Conservation (phyloP, 495 filamentous ascomycete species). For the Cercophora newfieldiana region DNA sequence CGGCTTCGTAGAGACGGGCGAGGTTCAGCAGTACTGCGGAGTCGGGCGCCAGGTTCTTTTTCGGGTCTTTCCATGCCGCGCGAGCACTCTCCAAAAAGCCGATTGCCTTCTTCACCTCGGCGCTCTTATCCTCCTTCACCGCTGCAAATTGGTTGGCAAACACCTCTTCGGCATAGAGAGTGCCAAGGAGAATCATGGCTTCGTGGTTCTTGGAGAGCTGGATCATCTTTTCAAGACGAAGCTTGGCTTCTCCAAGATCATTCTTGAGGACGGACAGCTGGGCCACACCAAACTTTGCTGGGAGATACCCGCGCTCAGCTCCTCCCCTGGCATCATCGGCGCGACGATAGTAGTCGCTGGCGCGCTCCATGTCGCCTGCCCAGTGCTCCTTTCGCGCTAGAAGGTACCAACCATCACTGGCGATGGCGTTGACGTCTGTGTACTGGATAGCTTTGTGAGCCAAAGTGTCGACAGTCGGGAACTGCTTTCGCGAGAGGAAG, state of each 20-base stretch:
- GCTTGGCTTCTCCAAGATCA: constrained; percentile 88
- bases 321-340: constrained; percentile 89
- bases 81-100: constrained; percentile 77
- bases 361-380: constrained; percentile 61
- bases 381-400: constrained; percentile 88
- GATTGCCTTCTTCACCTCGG: constrained; percentile 80
- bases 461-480: constrained; percentile 76
- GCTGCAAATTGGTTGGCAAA: constrained; percentile 71
- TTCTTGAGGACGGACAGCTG: constrained; percentile 82
- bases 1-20: constrained; percentile 82
- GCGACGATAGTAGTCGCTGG: constrained; percentile 78
- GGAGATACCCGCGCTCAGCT: constrained; percentile 80
- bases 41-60: constrained; percentile 76
- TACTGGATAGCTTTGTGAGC: constrained; percentile 92
- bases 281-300: constrained; percentile 88
- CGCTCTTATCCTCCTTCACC: constrained; percentile 81
- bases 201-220: constrained; percentile 84
- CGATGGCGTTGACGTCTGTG: constrained; percentile 92
- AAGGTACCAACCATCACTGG: constrained; percentile 95
- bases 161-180: constrained; percentile 89
- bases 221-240: constrained; percentile 89
- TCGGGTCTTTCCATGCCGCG: constrained; percentile 84
- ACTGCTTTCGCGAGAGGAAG: constrained; percentile 76
- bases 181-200: constrained; percentile 85
- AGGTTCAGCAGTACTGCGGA: constrained; percentile 89